A percentile compares a stretch with the other conserved stretches of the same genome.
phyloP scores from a whole-genome alignment of 768 basidiomycete species.

The Termitomyces sp. region DNA sequence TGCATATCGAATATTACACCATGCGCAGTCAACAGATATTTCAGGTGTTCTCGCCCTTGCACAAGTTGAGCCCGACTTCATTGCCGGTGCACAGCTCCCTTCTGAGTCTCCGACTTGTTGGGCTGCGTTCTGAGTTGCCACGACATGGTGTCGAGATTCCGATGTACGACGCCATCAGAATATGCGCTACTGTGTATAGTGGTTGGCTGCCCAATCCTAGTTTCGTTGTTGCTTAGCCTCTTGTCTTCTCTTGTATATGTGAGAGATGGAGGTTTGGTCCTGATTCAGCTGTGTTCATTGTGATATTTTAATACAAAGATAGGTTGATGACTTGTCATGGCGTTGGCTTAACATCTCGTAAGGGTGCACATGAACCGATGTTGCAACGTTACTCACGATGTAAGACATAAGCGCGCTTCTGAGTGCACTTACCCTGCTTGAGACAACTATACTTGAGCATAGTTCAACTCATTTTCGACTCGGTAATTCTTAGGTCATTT shows the following conservation, averaged over 20 bases:
- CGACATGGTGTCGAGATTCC: slow-evolving; percentile 1
- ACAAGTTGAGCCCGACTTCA: not conserved
- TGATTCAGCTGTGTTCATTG: not conserved
- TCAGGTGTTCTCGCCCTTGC: slow-evolving; percentile 9
- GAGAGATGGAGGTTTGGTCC: not conserved
- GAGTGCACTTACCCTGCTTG: no score
- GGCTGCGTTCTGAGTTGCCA: slow-evolving; percentile 10
- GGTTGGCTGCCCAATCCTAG: not conserved
- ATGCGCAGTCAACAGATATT: slow-evolving; percentile 16
- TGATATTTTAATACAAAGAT: not conserved
- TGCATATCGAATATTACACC: slow-evolving; percentile 3
- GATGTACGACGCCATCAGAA: not conserved
- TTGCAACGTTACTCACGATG: no score
- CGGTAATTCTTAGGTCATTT: no score
- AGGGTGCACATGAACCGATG: no score
- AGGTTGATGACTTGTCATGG: no score
- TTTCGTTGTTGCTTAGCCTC: not conserved
- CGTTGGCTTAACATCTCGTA: no score
- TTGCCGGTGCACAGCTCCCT: slow-evolving; percentile 1
- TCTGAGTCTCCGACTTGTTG: slow-evolving; percentile 1
- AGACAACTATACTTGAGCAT: no score
- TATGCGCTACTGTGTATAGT: not conserved
- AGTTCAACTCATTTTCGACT: no score
- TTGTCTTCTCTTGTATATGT: not conserved
- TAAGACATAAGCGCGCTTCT: no score